Base-by-base conservation (phyloP, 306 rosid genomes). In the Sindora glabra region DNA sequence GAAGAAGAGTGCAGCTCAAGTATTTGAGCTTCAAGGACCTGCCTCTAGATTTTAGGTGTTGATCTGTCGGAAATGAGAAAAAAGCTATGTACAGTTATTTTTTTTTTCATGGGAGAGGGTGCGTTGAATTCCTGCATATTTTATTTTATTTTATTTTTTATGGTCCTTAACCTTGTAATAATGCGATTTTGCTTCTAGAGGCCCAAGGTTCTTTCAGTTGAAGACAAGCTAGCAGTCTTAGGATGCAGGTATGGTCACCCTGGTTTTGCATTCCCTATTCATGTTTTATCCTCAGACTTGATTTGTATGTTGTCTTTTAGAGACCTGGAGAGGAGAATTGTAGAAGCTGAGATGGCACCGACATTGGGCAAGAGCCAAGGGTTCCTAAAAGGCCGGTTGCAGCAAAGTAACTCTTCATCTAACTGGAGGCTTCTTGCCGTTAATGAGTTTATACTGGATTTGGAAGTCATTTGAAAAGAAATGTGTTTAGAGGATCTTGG, bases 281-380 rank as follows among this genome's bases (percentile, higher is more conserved):
- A 6, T 19, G 9, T 24, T 24, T 19, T 11, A 13, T 34, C 60
- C 38, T 38, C 69, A n/a, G n/a, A n/a, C n/a, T 9, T 39, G 57
- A 45, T 45, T 9, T 49, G 48, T 44, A 36, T 69, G 33, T 19
- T 65, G 49, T 51, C 44, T 47, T 72, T 8, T 39, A 92, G 96
- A 72, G 90, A 92, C 56, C 51, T 92, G 63, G 99, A 92, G 86
- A 82, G 85, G 86, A 86, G 90, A 67, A 92, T 92, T 74, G 99
- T 86, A 49, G 94, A 92, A 62, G 90, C 89, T 56, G 99, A 92
- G 80, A 92, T 92, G 99, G 95, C 86, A 24, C 68, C 89, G 77
- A 80, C 94, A 12, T 56, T 89, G 73, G 97, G 95, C 6, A 92
- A 86, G 97, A 89, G 95, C 73, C 99, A 89, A 80, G 96, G 99